A percentile compares a stretch with the other conserved stretches of the same genome.
phyloP scores from a whole-genome alignment of 352 stramenopile genomes.

The Pythium dissotocum region DNA sequence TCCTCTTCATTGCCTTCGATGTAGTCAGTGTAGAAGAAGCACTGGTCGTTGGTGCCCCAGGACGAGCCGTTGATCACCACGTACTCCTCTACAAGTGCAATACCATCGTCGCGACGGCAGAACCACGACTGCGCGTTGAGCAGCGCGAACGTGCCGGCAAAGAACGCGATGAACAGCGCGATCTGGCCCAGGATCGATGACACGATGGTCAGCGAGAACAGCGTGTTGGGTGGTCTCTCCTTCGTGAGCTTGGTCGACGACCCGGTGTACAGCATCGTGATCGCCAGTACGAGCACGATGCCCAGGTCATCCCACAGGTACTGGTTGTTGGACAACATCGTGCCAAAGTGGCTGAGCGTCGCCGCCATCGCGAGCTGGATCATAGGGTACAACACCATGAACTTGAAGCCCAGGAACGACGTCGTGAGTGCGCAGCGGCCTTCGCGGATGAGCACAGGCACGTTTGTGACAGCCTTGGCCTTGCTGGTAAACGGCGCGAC shows the following conservation, averaged over 20 bases:
- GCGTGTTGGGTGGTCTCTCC: constrained; percentile 40
- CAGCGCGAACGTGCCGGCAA: constrained; percentile 39
- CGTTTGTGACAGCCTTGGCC: constrained; percentile 70
- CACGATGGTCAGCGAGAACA: constrained; percentile 58
- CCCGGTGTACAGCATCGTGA: constrained; percentile 56
- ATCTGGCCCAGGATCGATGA: constrained; percentile 52
- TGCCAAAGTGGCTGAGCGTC: constrained; percentile 30
- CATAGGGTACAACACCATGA: constrained; percentile 59
- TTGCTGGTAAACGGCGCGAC: constrained; percentile 89
- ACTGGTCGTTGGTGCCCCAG: no score
- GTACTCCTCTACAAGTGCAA: constrained; percentile 9
- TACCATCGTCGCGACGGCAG: constrained; percentile 40
- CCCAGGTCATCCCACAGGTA: constrained; percentile 60
- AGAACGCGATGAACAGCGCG: constrained; percentile 47
- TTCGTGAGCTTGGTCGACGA: constrained; percentile 36
- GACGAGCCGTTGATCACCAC: neutral
- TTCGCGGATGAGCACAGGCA: constrained; percentile 79
- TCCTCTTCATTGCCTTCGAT: no score
- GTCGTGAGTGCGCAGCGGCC: constrained; percentile 77
- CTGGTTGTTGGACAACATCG: constrained; percentile 59
- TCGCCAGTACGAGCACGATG: constrained; percentile 49
- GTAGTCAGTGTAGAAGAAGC: no score
- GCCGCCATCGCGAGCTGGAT: constrained; percentile 51
- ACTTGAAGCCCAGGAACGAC: constrained; percentile 57
- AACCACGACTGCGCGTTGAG: constrained; percentile 42